Evolutionary conservation across 257 asterid genomes (phyloP), one percentile per base, ranked within the genome.

Genomic region (Catharanthus roseus): DNA sequence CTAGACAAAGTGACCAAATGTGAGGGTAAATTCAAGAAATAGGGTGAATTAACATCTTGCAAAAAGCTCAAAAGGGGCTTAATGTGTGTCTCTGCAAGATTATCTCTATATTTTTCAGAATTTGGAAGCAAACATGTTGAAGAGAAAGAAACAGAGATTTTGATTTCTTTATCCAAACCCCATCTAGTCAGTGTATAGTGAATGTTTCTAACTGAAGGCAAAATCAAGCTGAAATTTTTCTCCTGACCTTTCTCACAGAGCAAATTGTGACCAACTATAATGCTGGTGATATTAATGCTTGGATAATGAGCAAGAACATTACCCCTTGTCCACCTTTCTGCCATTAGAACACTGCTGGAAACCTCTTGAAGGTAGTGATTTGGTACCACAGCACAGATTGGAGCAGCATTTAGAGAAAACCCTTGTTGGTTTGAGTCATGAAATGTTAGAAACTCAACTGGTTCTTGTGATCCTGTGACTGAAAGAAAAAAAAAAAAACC

Each of bases 181-280:
- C 98, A 93, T 73, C 97, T 84, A 49, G 88, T 87, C 65, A 93
- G 98, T n/a, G 96, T 83, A 24, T 86, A 75, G 81, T 87, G 85
- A 57, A 93, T 80, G 89, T 89, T 93, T 75, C 83, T 87, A 44
- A 86, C 13, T 4, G 96, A 79, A 10, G 95, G 96, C 56, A 87
- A 68, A 66, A 90, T 69, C 38, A 85, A 78, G 12, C 58, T 79
- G 34, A 79, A 57, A 9, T 41, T 50, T 51, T 66, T 70, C 24
- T 74, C 82, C 57, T 82, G 77, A 45, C 76, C 69, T 60, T 65
- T 31, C 42, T 62, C 70, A 81, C 98, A 90, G 4, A 84, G 67
- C 28, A 86, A 72, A 33, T 72, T 39, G 72, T 82, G 77, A 74
- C 92, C 96, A 65, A 84, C 89, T 74, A 86, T 70, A 75, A 93